Conservation (phyloP, 2,329 filamentous ascomycete species). For the Colletotrichum eleusines region DNA sequence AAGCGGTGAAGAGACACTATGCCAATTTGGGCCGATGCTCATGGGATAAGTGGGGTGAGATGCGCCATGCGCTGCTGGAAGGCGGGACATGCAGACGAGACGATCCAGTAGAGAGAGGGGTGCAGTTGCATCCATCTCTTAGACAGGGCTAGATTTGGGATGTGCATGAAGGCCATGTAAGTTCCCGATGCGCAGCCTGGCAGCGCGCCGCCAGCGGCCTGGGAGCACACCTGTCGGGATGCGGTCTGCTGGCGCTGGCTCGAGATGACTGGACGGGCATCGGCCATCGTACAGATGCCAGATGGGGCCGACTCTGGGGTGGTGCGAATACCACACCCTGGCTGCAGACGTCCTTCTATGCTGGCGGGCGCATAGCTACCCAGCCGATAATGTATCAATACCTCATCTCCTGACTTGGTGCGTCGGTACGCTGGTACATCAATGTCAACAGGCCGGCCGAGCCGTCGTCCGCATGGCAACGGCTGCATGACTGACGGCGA, state of each 20-base stretch:
- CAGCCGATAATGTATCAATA: slow-evolving; percentile 52
- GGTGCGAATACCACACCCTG: slow-evolving; percentile 41
- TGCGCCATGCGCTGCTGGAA: slow-evolving; percentile 31
- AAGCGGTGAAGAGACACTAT: slow-evolving; percentile 45
- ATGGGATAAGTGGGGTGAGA: slow-evolving; percentile 35
- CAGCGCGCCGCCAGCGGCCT: slow-evolving; percentile 8
- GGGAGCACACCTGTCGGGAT: slow-evolving; percentile 27
- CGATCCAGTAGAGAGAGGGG: slow-evolving; percentile 26
- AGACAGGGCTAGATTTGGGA: slow-evolving; percentile 31
- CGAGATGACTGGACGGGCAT: slow-evolving; percentile 24
- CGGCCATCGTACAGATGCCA: slow-evolving; percentile 40
- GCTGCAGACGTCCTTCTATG: slow-evolving; percentile 26
- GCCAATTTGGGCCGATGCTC: slow-evolving; percentile 41
- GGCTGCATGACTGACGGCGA: slow-evolving; percentile 9
- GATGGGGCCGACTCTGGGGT: slow-evolving; percentile 35
- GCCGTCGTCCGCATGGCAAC: slow-evolving; percentile 34
- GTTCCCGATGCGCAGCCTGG: slow-evolving; percentile 36
- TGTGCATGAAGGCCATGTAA: slow-evolving; percentile 35
- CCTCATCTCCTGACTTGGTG: slow-evolving; percentile 41
- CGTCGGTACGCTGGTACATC: slow-evolving; percentile 3
- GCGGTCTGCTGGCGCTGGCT: slow-evolving; percentile 22
- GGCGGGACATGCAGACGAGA: slow-evolving; percentile 28
- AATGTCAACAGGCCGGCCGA: slow-evolving; percentile 28
- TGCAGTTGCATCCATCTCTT: slow-evolving; percentile 13
- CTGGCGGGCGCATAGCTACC: slow-evolving; percentile 53